Conservation (phyloP, 345 rosid species). For the Gossypium rotundifolium region DNA sequence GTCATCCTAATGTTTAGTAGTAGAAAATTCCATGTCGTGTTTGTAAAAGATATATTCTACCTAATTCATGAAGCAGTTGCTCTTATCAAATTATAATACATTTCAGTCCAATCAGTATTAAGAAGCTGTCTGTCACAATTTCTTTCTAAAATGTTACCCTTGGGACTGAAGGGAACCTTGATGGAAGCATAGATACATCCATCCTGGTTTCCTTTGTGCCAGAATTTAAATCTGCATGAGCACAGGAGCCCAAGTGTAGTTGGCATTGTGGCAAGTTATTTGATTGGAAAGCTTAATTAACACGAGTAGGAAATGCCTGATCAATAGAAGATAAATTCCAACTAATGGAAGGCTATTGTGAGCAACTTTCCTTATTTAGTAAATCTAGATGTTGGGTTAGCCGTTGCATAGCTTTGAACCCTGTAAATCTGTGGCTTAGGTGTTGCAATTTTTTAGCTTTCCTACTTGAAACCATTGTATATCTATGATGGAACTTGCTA, state of each 20-base stretch:
- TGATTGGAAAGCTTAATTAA: background rate
- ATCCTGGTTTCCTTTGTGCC: background rate
- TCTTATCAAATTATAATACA: background rate
- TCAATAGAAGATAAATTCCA: background rate
- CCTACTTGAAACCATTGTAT: background rate
- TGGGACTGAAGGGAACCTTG: background rate
- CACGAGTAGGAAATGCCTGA: background rate
- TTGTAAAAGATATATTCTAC: background rate
- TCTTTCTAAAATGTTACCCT: background rate
- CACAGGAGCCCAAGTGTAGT: background rate
- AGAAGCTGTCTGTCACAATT: background rate
- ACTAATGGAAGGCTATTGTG: background rate
- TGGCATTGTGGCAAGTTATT: background rate
- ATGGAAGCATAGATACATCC: background rate
- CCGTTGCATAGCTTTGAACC: background rate
- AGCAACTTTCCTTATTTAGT: background rate
- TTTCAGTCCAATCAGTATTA: background rate
- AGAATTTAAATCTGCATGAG: background rate
- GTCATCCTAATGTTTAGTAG: background rate
- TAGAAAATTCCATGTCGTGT: background rate
- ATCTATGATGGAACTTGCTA: background rate
- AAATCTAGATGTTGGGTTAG: background rate
- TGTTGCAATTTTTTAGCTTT: background rate
- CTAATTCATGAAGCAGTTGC: background rate
- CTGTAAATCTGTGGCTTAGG: background rate